Conservation (phyloP, 192 early-diverging fungal species). For the Coemansia sp. region DNA sequence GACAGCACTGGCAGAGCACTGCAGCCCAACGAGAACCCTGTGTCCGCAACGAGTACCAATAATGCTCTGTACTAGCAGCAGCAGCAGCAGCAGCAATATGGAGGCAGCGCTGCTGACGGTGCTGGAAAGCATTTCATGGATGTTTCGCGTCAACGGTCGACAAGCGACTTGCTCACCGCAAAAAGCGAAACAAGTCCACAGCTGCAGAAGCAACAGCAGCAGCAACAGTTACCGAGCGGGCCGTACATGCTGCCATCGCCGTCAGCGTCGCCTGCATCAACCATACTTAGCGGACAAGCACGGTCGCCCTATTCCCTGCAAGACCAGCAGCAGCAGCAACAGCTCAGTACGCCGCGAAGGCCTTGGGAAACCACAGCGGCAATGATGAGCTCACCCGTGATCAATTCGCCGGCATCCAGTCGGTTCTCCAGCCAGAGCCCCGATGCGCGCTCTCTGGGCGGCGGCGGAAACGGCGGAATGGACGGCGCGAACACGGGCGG, state of each 20-base stretch:
- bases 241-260: conserved; percentile 16
- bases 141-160: conserved; percentile 22
- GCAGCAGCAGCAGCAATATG: conserved; percentile 16
- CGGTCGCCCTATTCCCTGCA: conserved; percentile 34
- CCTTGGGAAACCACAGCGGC: conserved; percentile 35
- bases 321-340: conserved; percentile 13
- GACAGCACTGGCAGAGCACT: background rate
- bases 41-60: background rate
- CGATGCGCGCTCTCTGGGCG: conserved; percentile 15
- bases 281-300: conserved; percentile 30
- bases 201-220: background rate
- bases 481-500: background rate
- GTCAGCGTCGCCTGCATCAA: conserved; percentile 32
- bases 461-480: background rate
- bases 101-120: conserved; percentile 8
- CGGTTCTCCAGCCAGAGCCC: conserved; percentile 32
- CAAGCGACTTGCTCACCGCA: conserved; percentile 37
- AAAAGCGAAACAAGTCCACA: background rate
- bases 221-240: background rate
- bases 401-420: conserved; percentile 41
- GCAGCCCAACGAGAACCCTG: no score
- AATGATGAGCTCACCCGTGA: conserved; percentile 37
- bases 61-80: conserved; percentile 8
- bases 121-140: conserved; percentile 10
- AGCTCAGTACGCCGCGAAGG: conserved; percentile 18